phyloP scores from a whole-genome alignment of 78 protist genomes.

The Mastigamoeba balamuthi region DNA sequence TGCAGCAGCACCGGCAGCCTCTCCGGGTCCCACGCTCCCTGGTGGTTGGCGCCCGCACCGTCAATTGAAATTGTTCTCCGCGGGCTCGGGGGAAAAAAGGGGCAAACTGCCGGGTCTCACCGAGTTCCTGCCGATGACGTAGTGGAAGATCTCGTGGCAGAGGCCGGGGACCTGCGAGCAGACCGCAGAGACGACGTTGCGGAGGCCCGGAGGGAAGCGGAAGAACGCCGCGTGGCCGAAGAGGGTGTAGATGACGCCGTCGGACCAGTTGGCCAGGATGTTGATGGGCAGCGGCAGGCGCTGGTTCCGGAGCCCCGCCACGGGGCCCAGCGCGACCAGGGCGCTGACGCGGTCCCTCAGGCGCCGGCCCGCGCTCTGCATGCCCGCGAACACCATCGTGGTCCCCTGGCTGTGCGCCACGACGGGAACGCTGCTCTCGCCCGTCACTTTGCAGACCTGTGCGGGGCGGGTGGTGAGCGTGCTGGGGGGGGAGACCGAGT shows the following conservation, averaged over 20 bases:
- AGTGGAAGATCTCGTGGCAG: background rate
- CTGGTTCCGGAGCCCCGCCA: background rate
- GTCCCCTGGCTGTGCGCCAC: conserved; percentile 9
- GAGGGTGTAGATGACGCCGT: background rate
- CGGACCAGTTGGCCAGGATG: background rate
- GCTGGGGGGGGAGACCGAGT: too few relatives aligned
- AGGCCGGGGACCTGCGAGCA: background rate
- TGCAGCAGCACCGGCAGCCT: conserved; percentile 31
- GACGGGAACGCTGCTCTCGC: too few relatives aligned
- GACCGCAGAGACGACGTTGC: background rate
- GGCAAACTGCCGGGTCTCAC: too few relatives aligned
- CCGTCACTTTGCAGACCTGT: too few relatives aligned
- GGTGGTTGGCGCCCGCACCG: conserved; percentile 30
- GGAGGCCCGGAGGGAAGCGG: background rate
- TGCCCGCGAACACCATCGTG: background rate
- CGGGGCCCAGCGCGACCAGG: conserved; percentile 1
- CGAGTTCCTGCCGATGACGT: background rate
- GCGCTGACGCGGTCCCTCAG: background rate
- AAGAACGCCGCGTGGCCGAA: background rate
- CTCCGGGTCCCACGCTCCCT: conserved; percentile 17
- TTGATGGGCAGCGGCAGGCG: background rate
- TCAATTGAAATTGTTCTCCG: too few relatives aligned
- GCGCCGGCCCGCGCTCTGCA: background rate
- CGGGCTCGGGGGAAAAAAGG: too few relatives aligned
- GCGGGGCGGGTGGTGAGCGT: too few relatives aligned